These are phyloP conservation scores for Neopestalotiopsis rosae DNA, from an alignment of 2,329 filamentous ascomycete genomes.

Conservation along the genomic window DNA sequence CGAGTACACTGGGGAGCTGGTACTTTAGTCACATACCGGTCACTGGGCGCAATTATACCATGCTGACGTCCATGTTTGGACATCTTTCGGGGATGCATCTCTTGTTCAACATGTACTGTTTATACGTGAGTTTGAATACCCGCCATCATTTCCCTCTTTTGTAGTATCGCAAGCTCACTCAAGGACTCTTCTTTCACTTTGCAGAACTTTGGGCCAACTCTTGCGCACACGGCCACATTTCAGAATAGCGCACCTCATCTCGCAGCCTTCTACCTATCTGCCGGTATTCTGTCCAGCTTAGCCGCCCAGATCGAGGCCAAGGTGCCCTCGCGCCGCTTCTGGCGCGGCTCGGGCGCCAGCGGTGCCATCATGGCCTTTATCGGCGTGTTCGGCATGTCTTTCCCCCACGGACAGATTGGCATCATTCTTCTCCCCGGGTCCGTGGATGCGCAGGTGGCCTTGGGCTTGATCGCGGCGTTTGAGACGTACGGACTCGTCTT, in stretches of 20 bases:
- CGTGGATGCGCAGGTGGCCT: conserved; percentile 18
- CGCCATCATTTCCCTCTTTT: too few species aligned
- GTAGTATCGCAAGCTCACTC: background rate
- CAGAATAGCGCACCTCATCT: conserved; percentile 27
- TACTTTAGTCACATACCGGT: conserved; percentile 26
- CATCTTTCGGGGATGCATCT: conserved; percentile 28
- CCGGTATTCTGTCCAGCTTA: conserved; percentile 30
- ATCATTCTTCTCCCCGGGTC: conserved; percentile 29
- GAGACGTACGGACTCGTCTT: conserved; percentile 31
- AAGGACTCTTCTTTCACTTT: background rate
- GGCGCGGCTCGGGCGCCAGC: conserved; percentile 26
- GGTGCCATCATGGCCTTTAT: conserved; percentile 33
- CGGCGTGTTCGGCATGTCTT: conserved; percentile 24
- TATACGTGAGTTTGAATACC: conserved; percentile 18
- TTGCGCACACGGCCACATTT: conserved; percentile 24
- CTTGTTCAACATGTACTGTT: conserved; percentile 28
- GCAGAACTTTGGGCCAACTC: conserved; percentile 21
- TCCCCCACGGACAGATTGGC: conserved; percentile 25
- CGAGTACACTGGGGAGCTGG: background rate
- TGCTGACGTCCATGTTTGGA: conserved; percentile 32
- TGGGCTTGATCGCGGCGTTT: conserved; percentile 25
- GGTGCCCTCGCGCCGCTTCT: conserved; percentile 24
- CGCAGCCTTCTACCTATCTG: conserved; percentile 34
- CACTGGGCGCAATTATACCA: conserved; percentile 27
- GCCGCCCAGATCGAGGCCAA: conserved; percentile 26